These are phyloP conservation scores for Debaryomyces maramus DNA, from an alignment of 805 yeast genomes.

Conservation along the genomic window DNA sequence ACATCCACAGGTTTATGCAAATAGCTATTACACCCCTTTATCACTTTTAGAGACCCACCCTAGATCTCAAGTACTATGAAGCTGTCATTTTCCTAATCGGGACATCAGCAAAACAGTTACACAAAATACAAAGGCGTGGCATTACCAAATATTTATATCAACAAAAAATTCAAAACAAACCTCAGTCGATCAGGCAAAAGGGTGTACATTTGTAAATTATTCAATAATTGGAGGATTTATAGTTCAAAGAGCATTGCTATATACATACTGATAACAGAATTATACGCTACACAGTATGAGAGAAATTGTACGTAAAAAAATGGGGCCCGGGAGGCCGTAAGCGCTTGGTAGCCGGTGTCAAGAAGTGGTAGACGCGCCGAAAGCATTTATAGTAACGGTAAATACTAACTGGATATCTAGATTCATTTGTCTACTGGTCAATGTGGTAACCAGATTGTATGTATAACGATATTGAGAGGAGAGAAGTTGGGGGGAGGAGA, in stretches of 20 bases:
- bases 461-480: conserved; percentile 25
- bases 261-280: neutral
- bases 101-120: conserved; percentile 2
- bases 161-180: conserved; percentile 5
- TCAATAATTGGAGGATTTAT: neutral
- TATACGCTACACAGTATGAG: conserved; percentile 15
- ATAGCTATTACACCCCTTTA: no score
- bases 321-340: conserved; percentile 1
- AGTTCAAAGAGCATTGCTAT: neutral
- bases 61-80: no score
- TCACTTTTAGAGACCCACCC: no score
- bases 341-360: conserved; percentile 1
- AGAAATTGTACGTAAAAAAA: conserved; percentile 21
- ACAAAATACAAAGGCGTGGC: neutral
- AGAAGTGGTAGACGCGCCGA: conserved; percentile 5
- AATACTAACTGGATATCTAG: conserved; percentile 34
- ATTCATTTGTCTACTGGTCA: conserved; percentile 97
- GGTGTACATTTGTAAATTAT: neutral
- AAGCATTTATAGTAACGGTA: neutral
- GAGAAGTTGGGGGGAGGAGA: neutral
- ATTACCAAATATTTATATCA: conserved; percentile 1
- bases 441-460: conserved; percentile 95
- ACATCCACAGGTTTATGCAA: no score
- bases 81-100: conserved; percentile 2
- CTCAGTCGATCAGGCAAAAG: neutral